Conservation (phyloP, 495 filamentous ascomycete genomes). For the Trichoderma virens region DNA sequence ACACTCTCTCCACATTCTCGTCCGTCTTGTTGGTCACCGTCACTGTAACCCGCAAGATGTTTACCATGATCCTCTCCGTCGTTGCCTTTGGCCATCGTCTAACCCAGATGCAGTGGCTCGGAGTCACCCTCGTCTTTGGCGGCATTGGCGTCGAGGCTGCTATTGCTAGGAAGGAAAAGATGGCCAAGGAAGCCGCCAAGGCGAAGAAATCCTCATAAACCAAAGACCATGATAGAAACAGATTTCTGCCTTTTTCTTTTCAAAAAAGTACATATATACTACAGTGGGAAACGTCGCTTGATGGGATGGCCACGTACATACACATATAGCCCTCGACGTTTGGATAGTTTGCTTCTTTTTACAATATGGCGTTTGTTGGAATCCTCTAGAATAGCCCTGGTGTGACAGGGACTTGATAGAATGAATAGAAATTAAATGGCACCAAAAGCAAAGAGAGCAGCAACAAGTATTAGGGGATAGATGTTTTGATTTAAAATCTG, state of each 20-base stretch:
- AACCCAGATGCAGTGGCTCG: constrained; percentile 76
- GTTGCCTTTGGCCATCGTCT: constrained; percentile 88
- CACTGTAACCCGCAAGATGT: constrained; percentile 96
- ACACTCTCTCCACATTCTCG: constrained; percentile 86
- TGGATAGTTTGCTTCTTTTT: too few relatives aligned
- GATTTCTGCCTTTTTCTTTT: too few relatives aligned
- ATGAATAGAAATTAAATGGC: not conserved
- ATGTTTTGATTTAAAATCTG: not conserved
- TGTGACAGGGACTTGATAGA: not conserved
- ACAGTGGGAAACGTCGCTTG: too few relatives aligned
- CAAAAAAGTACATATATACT: too few relatives aligned
- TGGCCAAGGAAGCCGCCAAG: constrained; percentile 67
- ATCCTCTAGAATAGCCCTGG: not conserved
- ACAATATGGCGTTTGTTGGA: not conserved
- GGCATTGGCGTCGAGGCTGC: constrained; percentile 86
- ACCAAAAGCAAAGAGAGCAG: not conserved
- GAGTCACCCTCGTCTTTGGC: constrained; percentile 87
- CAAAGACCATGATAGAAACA: not conserved
- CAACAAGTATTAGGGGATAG: not conserved
- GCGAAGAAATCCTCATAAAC: constrained; percentile 19
- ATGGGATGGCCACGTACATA: too few relatives aligned
- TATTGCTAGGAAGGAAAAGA: constrained; percentile 76
- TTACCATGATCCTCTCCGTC: constrained; percentile 95
- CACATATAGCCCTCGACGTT: too few relatives aligned
- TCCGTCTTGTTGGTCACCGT: constrained; percentile 90